Evolutionary conservation across 1,139 yeast genomes (phyloP), one percentile per base, ranked within the genome.

Genomic region (Sugiyamaella japonica): DNA sequence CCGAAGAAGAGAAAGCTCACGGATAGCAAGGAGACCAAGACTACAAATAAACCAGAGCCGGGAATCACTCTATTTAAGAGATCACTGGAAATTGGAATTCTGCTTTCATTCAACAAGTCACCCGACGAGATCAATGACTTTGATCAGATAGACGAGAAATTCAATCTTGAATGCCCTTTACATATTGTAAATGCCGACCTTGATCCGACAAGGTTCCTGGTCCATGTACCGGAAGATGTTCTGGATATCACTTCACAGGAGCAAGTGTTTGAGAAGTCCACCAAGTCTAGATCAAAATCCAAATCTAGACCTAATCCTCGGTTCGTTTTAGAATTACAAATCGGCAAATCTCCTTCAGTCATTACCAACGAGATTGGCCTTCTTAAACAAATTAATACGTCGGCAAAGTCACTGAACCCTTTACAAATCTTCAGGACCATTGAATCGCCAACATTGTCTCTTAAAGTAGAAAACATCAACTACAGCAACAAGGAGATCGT

Each of bases 31-130:
- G 32, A 12, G 4, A 13, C 3, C 15, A 25, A 38, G 17, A 23
- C 12, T 7, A 13, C 42, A 9, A 9, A 23, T 32, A 28, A 40
- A 41, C 31, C 48, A 29, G 44, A 40, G 45, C 31, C 48, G 20
- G 44, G 49, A 25, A 48, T 56, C 17, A 28, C 49, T 31, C 46
- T 56, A 47, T 48, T 56, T 15, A 48, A 49, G 8, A 34, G 50
- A 32, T 25, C 38, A 3, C 38, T 56, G 20, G 47, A 52, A n/a
- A 31, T 56, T 6, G 55, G 56, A 7, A 17, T 56, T 6, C 42
- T 56, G n/a, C 25, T 20, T 54, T 29, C 56, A 53, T 7, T 13
- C 40, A 10, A 38, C 15, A 9, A 39, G n/a, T 15, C 13, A 16
- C 25, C 25, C 25, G 25, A 20, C 25, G 25, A 20, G 25, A 20